These are phyloP conservation scores for Porcisia hertigi DNA, from an alignment of 208 protist genomes.

Conservation along the genomic window DNA sequence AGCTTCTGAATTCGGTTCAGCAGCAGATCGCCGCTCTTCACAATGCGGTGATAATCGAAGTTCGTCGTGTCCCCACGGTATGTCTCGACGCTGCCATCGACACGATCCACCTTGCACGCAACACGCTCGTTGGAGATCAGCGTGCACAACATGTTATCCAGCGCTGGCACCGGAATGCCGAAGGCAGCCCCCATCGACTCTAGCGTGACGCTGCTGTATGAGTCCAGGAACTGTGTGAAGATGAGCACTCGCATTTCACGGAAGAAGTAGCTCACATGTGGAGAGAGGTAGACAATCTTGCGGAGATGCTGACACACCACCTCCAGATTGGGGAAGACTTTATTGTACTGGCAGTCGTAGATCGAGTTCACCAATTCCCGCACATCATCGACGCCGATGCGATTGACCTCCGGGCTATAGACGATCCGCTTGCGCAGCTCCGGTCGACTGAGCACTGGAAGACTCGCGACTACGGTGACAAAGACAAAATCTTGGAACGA, in stretches of 20 bases:
- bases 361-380: conserved; percentile 90
- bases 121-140: conserved; percentile 97
- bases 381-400: conserved; percentile 90
- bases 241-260: conserved; percentile 96
- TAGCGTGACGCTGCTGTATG: conserved; percentile 97
- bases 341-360: conserved; percentile 95
- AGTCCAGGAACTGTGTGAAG: conserved; percentile 99
- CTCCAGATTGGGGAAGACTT: conserved; percentile 93
- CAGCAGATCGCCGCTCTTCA: conserved; percentile 97
- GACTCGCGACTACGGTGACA: conserved; percentile 92
- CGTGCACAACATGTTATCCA: conserved; percentile 95
- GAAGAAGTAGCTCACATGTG: conserved; percentile 96
- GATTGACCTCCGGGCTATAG: conserved; percentile 91
- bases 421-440: conserved; percentile 91
- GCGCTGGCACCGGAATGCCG: conserved; percentile 87
- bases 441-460: conserved; percentile 88
- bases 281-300: conserved; percentile 90
- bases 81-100: conserved; percentile 96
- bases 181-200: conserved; percentile 96
- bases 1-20: conserved; percentile 99
- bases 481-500: conserved; percentile 95
- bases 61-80: conserved; percentile 96
- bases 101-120: conserved; percentile 98
- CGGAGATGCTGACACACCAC: conserved; percentile 91
- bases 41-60: conserved; percentile 95